These are phyloP conservation scores for Apiotrichum gamsii DNA, from an alignment of 1,284 basidiomycete species.

Conservation along the genomic window DNA sequence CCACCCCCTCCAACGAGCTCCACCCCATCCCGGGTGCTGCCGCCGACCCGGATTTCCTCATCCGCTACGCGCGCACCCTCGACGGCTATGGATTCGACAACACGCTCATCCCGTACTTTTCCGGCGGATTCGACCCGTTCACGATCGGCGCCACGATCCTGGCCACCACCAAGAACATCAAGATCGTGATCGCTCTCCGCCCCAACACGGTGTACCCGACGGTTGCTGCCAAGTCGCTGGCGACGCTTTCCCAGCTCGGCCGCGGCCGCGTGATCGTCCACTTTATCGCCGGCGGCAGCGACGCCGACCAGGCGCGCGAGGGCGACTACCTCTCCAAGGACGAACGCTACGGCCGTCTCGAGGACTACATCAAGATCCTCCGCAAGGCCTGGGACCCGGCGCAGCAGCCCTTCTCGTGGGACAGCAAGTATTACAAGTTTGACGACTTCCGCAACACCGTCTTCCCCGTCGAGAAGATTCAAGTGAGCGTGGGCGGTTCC, in stretches of 20 bases:
- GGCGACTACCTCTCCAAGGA: constrained; percentile 29
- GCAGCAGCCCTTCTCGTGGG: constrained; percentile 29
- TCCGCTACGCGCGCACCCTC: constrained; percentile 27
- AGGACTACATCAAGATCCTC: constrained; percentile 36
- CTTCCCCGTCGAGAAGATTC: constrained; percentile 20
- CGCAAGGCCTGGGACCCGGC: constrained; percentile 25
- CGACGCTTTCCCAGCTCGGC: constrained; percentile 26
- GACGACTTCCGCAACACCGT: constrained; percentile 28
- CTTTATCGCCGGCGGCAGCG: constrained; percentile 32
- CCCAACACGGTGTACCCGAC: constrained; percentile 36
- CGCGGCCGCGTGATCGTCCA: constrained; percentile 30
- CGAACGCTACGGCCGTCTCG: constrained; percentile 29
- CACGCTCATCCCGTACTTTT: constrained; percentile 28
- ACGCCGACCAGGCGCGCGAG: constrained; percentile 29
- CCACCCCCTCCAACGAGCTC: constrained; percentile 29
- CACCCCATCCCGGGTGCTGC: constrained; percentile 21
- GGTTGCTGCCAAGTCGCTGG: constrained; percentile 29
- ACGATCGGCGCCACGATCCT: constrained; percentile 26
- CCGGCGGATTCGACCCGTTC: constrained; percentile 30
- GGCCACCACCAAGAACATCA: constrained; percentile 27
- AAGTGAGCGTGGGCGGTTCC: constrained; percentile 28
- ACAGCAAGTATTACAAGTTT: constrained; percentile 33
- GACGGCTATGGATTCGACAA: constrained; percentile 34
- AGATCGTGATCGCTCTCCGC: constrained; percentile 28
- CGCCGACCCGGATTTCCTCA: constrained; percentile 28